phyloP scores from a whole-genome alignment of 2,329 filamentous ascomycete genomes.

The Mycosphaerella arachidis region DNA sequence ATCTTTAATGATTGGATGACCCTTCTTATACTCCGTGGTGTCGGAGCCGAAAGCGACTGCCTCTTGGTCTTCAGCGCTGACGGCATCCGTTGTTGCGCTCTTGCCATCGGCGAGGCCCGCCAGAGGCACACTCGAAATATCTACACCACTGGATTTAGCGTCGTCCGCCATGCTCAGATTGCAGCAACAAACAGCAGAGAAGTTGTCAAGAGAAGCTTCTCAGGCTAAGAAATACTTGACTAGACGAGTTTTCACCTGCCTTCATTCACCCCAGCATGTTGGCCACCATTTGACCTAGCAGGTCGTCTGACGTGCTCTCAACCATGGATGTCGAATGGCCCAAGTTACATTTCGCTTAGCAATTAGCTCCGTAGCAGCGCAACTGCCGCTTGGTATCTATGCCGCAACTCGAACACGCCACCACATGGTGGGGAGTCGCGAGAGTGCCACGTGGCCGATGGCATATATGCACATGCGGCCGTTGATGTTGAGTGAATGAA shows the following conservation, averaged over 20 bases:
- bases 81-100: background rate
- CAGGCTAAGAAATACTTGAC: background rate
- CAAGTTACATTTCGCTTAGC: background rate
- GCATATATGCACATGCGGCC: background rate
- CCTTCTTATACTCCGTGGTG: background rate
- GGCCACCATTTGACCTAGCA: background rate
- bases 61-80: background rate
- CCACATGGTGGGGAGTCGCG: background rate
- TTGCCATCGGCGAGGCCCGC: background rate
- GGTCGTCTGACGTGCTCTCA: background rate
- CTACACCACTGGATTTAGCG: background rate
- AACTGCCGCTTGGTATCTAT: background rate
- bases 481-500: background rate
- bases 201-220: background rate
- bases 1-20: slow-evolving; percentile 6
- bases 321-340: slow-evolving; percentile 7
- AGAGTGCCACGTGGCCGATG: background rate
- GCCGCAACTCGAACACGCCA: too few relatives aligned
- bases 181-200: background rate
- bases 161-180: background rate
- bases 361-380: background rate
- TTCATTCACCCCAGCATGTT: background rate
- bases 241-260: background rate
- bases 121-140: background rate
- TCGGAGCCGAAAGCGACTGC: background rate